Conservation (phyloP, 805 yeast species). For the Candida chilensis region DNA sequence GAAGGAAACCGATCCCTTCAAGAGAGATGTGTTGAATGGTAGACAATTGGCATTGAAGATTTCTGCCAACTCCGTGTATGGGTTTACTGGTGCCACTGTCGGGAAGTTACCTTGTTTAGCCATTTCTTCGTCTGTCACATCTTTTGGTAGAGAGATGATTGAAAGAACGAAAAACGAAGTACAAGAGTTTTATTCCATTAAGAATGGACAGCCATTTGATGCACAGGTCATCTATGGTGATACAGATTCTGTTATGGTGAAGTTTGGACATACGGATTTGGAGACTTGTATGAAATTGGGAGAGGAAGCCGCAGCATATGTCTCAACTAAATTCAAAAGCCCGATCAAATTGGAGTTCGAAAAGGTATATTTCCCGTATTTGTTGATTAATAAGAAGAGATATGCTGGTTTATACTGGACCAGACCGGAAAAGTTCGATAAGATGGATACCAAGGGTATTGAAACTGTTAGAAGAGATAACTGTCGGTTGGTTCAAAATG, state of each 20-base stretch:
- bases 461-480: conserved; percentile 98
- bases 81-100: conserved; percentile 97
- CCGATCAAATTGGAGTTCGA: conserved; percentile 96
- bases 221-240: conserved; percentile 95
- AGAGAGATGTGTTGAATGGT: conserved; percentile 89
- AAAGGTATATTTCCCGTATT: conserved; percentile 90
- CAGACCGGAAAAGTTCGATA: conserved; percentile 80
- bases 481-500: conserved; percentile 89
- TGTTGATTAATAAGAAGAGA: conserved; percentile 90
- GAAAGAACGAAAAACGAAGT: conserved; percentile 84
- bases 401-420: conserved; percentile 99
- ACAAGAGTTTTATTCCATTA: conserved; percentile 67
- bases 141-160: conserved; percentile 96
- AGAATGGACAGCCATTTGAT: conserved; percentile 78
- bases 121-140: conserved; percentile 90
- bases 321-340: conserved; percentile 65
- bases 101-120: conserved; percentile 96
- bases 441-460: conserved; percentile 96
- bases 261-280: conserved; percentile 78
- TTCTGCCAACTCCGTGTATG: conserved; percentile 97
- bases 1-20: conserved; percentile 91
- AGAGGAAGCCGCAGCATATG: conserved; percentile 86
- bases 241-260: conserved; percentile 98
- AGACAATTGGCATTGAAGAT: conserved; percentile 93
- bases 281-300: conserved; percentile 86